Base-by-base conservation (phyloP, 495 filamentous ascomycete species). In the Hypoxylon lienhwacheense region DNA sequence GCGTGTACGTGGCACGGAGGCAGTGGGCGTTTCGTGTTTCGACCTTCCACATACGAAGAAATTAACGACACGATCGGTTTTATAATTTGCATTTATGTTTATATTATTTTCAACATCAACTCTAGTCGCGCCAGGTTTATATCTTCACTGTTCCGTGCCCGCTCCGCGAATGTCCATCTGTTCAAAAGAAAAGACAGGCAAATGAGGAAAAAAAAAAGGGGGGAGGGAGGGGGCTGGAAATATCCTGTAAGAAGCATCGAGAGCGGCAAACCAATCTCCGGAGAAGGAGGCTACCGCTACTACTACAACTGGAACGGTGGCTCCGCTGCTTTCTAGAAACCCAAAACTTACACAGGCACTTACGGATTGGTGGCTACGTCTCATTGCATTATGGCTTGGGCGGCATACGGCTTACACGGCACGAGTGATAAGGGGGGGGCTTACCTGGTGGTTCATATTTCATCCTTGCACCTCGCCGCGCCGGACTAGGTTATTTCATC, bases 301-400 rank as follows among this genome's bases (percentile, higher is more conserved):
- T 22, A 43, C 20, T n/a, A 51, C 33, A 31, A 39, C 32, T 28
- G 47, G 54, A n/a, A 25, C 34, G 57, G 57, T 40, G 51, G 57
- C 57, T 55, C 52, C 39, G 22, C 45, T 46, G 26, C 24, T 44
- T 60, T 54, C 40, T 51, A 36, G 26, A 36, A 21, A 11, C 43
- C 33, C 16, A 44, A 47, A 37, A 49, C 19, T n/a, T n/a, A n/a
- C 50, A 47, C 37, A 16, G 17, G 40, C 1, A 26, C 50, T n/a
- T n/a, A 40, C 35, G 33, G 47, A 41, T 60, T 51, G 26, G n/a
- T n/a, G 7, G 51, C 46, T 36, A 46, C 40, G 16, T 54, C 35
- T 54, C 33, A 26, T 46, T 55, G 50, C 45, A 55, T n/a, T n/a
- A n/a, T 60, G 55, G 45, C 50, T 50, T 46, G 41, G 50, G 45